These are phyloP conservation scores for Ophiostoma sp. DNA, from an alignment of 2,329 filamentous ascomycete species.

Conservation along the genomic window DNA sequence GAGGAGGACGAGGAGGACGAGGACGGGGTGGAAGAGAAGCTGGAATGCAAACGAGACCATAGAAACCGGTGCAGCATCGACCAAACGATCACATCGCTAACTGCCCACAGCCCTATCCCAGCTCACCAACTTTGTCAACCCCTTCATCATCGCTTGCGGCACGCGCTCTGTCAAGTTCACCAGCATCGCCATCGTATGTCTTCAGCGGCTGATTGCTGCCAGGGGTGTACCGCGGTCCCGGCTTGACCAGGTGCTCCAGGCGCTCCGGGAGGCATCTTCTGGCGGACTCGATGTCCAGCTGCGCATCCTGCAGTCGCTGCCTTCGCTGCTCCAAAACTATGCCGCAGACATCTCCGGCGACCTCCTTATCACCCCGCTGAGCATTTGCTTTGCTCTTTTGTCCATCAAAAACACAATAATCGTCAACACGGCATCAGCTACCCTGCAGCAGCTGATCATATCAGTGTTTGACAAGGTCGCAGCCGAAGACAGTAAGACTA, in stretches of 20 bases:
- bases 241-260: conserved; percentile 80
- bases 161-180: conserved; percentile 90
- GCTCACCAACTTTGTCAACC: conserved; percentile 78
- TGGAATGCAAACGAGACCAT: background rate
- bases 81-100: background rate
- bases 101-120: conserved; percentile 66
- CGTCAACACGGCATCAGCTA: conserved; percentile 94
- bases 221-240: conserved; percentile 72
- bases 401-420: conserved; percentile 89
- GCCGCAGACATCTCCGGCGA: conserved; percentile 73
- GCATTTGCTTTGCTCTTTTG: conserved; percentile 88
- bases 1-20: background rate
- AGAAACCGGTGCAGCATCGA: no score
- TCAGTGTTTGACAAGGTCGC: conserved; percentile 90
- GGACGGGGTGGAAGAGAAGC: background rate
- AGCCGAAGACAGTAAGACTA: conserved; percentile 58
- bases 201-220: conserved; percentile 82
- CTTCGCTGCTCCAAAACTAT: conserved; percentile 87
- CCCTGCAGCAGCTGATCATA: conserved; percentile 86
- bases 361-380: conserved; percentile 72
- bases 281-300: conserved; percentile 84
- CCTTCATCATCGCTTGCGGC: conserved; percentile 87
- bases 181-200: conserved; percentile 76
- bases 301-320: conserved; percentile 89
- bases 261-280: conserved; percentile 76